A percentile compares a stretch with the other conserved stretches of the same genome.
Conservation (phyloP, 2,329 filamentous ascomycete genomes). For the Beauveria scarabaeidicola region DNA sequence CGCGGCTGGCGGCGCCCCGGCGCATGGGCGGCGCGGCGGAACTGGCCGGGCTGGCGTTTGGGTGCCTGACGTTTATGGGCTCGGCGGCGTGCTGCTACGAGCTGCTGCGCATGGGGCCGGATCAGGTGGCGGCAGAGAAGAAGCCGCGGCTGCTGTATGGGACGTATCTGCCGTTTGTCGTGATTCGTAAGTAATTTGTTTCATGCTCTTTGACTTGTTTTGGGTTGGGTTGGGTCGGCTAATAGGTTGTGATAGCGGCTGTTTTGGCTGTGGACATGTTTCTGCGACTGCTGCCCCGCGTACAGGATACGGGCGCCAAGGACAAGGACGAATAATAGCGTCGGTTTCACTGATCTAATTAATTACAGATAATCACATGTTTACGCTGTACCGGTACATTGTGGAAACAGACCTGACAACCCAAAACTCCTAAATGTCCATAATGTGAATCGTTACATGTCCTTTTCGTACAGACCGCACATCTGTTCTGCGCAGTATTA, state of each 20-base stretch:
- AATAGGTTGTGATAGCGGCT: slow-evolving; percentile 29
- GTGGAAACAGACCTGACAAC: not conserved
- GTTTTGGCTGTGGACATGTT: slow-evolving; percentile 49
- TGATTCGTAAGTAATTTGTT: slow-evolving; percentile 38
- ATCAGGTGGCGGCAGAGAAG: slow-evolving; percentile 33
- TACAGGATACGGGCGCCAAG: slow-evolving; percentile 33
- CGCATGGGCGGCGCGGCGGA: slow-evolving; percentile 33
- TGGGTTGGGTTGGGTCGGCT: not conserved
- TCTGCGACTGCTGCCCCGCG: slow-evolving; percentile 36
- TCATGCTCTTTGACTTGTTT: not conserved
- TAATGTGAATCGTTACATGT: not conserved
- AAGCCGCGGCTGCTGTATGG: slow-evolving; percentile 40
- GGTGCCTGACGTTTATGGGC: slow-evolving; percentile 42
- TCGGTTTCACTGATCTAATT: not conserved
- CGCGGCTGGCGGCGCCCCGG: slow-evolving; percentile 27
- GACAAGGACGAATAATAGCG: slow-evolving; percentile 13
- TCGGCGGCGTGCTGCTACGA: slow-evolving; percentile 44
- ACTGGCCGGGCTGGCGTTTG: slow-evolving; percentile 43
- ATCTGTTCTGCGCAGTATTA: not conserved
- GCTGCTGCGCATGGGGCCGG: slow-evolving; percentile 39
- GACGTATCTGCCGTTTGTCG: slow-evolving; percentile 43
- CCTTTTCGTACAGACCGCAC: not conserved
- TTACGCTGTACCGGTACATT: not conserved
- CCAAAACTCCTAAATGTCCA: not conserved
- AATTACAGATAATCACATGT: not conserved